Conservation (phyloP, 2,329 filamentous ascomycete genomes). For the Penicillium psychrosexuale region DNA sequence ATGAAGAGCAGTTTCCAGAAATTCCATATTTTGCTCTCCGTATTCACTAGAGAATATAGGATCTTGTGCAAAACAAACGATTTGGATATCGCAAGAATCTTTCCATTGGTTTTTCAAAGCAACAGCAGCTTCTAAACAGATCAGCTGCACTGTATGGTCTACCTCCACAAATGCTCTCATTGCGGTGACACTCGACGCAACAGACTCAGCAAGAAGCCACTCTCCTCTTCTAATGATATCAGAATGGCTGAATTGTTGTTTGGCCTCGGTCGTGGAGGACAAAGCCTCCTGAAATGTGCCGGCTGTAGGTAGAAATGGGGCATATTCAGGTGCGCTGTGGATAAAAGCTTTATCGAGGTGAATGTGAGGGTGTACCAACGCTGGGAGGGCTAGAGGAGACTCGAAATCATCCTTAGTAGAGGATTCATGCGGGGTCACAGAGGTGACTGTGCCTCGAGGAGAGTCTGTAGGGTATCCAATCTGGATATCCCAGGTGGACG, state of each 20-base stretch:
- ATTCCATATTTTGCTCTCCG: conserved; percentile 50
- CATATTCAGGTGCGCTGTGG: conserved; percentile 46
- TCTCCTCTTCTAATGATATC: conserved; percentile 65
- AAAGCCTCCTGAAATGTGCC: conserved; percentile 68
- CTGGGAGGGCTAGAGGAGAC: conserved; percentile 46
- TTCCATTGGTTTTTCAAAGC: conserved; percentile 55
- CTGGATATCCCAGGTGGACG: conserved; percentile 35
- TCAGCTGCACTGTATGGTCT: conserved; percentile 58
- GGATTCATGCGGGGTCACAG: conserved; percentile 26
- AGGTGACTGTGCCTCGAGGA: conserved; percentile 24
- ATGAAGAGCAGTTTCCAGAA: conserved; percentile 50
- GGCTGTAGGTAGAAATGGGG: conserved; percentile 55
- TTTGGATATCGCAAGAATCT: conserved; percentile 58
- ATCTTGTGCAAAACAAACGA: conserved; percentile 70
- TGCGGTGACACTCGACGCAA: conserved; percentile 62
- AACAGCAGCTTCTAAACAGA: conserved; percentile 57
- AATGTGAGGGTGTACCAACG: conserved; percentile 69
- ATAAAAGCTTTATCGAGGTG: conserved; percentile 60
- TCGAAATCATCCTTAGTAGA: not conserved
- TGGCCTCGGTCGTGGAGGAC: conserved; percentile 56
- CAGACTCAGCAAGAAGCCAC: conserved; percentile 64
- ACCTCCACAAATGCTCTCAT: conserved; percentile 71
- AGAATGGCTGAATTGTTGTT: conserved; percentile 58
- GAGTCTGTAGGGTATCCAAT: conserved; percentile 13
- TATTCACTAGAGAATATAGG: conserved; percentile 59